Evolutionary conservation across 352 stramenopile genomes (phyloP), one percentile per base, ranked within the genome.

Genomic region (Globisporangium lucens): DNA sequence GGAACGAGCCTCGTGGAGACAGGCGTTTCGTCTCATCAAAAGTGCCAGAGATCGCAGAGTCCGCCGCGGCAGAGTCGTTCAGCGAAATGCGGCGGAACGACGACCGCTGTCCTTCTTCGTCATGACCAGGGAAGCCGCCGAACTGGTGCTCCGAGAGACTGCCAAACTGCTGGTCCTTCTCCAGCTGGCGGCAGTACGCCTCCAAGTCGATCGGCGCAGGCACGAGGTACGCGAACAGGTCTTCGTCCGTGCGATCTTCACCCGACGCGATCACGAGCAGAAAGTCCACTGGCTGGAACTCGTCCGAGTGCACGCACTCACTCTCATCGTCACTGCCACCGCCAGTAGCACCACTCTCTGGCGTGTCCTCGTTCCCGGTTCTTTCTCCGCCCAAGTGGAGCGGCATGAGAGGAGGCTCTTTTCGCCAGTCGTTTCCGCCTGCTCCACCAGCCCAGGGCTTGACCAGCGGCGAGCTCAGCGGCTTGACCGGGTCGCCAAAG

Each of bases 251-350:
- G 13, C 86, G 82, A 33, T 93, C 85, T 56, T 95, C 86, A 7
- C 87, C 87, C 1, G 87, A 94, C 0, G 87, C 85, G 46, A 94
- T 93, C n/a, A 95, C 83, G 4, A 95, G 66, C 24, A 95, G 74
- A 67, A 93, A 95, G 63, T 95, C 87, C 17, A 95, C 85, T 20
- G 74, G 65, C 2, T 74, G 65, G 36, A 62, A 30, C 41, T 53
- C 36, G 33, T 70, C 36, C 22, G 43, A 24, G 13, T 47, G 20
- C 2, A 24, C 33, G 6, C 58, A 57, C 36, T 58, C 38, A 2
- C 43, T 51, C 43, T 68, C 59, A 12, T 70, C 68, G 9, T 57
- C 52, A 30, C 33, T 56, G 15, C 52, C 33, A 12, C n/a, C 22
- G 4, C 20, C 55, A 20, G 24, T 29, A 6, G 30, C 29, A 24